phyloP scores from a whole-genome alignment of 305 asterid genomes.

The Fraxinus dipetala region DNA sequence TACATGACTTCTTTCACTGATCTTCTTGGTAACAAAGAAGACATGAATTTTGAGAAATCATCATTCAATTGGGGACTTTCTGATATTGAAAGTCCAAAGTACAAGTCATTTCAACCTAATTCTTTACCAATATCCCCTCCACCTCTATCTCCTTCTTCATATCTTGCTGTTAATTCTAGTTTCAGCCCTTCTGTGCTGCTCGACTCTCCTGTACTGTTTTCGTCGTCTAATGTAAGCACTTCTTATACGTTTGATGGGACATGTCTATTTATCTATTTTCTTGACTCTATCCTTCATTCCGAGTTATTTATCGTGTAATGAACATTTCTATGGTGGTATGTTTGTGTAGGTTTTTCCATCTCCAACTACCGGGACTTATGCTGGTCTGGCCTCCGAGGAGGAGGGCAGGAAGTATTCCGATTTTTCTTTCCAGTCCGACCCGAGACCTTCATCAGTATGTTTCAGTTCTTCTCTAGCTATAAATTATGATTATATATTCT shows the following conservation, averaged over 20 bases:
- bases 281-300: not conserved
- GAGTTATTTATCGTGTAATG: not conserved
- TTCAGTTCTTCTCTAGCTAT: not conserved
- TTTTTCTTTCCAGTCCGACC: conserved; percentile 56
- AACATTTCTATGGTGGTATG: not conserved
- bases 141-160: conserved; percentile 68
- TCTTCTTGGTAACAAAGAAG: conserved; percentile 31
- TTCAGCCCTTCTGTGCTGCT: conserved; percentile 65
- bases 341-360: conserved; percentile 52
- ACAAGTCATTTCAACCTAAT: conserved; percentile 52
- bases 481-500: not conserved
- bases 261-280: not conserved
- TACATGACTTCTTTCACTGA: conserved; percentile 42
- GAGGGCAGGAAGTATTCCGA: conserved; percentile 43
- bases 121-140: conserved; percentile 50
- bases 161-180: conserved; percentile 46
- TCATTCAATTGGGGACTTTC: conserved; percentile 33
- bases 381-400: conserved; percentile 32
- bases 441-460: conserved; percentile 30
- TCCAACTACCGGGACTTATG: conserved; percentile 63
- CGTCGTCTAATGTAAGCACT: conserved; percentile 53
- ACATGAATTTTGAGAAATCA: conserved; percentile 19
- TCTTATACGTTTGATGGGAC: not conserved
- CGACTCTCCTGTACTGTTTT: conserved; percentile 66
- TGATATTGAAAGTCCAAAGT: conserved; percentile 39